Conservation (phyloP, 2,329 filamentous ascomycete species). For the Clarireedia monteithiana region DNA sequence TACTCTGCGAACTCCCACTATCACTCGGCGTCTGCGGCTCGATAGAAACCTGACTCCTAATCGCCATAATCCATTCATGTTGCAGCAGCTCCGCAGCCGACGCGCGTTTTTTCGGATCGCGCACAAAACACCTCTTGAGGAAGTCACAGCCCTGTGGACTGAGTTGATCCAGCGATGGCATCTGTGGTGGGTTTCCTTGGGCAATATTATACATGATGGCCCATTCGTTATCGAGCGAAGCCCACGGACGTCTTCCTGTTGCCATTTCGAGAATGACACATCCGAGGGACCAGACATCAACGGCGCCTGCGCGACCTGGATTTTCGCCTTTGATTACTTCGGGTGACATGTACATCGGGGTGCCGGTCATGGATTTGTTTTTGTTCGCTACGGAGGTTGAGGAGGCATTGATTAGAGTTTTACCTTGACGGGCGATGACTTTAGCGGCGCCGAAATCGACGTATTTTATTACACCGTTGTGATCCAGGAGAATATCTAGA, state of each 20-base stretch:
- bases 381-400: conserved; percentile 47
- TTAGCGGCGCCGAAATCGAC: conserved; percentile 98
- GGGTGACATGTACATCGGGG: conserved; percentile 99
- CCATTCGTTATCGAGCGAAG: conserved; percentile 95
- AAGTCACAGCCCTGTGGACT: conserved; percentile 83
- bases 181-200: conserved; percentile 84
- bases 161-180: conserved; percentile 76
- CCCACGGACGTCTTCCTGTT: conserved; percentile 89
- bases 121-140: conserved; percentile 74
- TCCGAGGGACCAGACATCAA: conserved; percentile 93
- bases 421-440: conserved; percentile 88
- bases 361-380: conserved; percentile 92
- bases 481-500: conserved; percentile 84
- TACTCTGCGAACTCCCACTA: conserved; percentile 20
- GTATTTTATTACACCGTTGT: conserved; percentile 98
- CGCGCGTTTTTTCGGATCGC: conserved; percentile 71
- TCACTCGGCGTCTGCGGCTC: conserved; percentile 58
- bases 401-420: conserved; percentile 61
- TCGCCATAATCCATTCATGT: conserved; percentile 79
- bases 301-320: conserved; percentile 71
- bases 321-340: conserved; percentile 93
- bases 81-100: conserved; percentile 84
- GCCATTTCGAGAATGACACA: conserved; percentile 98
- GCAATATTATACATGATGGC: conserved; percentile 99
- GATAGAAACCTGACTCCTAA: conserved; percentile 53